Base-by-base conservation (phyloP, 208 protist species). In the Crithidia brevicula region DNA sequence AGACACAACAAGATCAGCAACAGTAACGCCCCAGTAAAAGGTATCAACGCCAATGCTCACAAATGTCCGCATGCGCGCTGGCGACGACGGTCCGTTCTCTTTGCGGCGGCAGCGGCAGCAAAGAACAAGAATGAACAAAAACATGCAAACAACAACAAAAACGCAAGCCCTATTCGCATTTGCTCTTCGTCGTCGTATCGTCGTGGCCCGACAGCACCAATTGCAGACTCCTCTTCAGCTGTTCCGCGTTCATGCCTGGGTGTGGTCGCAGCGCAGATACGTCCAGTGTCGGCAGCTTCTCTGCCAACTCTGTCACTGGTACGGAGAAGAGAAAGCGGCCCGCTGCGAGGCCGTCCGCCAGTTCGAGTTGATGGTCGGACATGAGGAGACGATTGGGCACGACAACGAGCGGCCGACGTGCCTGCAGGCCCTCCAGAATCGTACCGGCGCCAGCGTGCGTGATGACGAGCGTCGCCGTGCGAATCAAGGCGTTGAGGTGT, bases 361-460 rank as follows among this genome's bases (percentile, higher is more conserved):
- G 82, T 68, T 94, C 86, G 5, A 91, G 64, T 68, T 97, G 94
- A 61, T 97, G 94, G 71, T 97, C 89, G 8, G 80, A 86, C 94
- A 96, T 96, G 25, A 97, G 85, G 25, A 59, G 28, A 15, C 87
- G 83, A 56, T 97, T 97, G 3, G 94, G 94, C 28, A 97, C 91
- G 1, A 92, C 88, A 27, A 97, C 72, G 25, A 86, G 64, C n/a
- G 81, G 83, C 3, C 66, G 67, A 25, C 67, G 77, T 31, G 71
- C 68, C 45, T 93, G 79, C 22, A 96, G 72, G n/a, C 77, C 79
- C 51, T 97, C 91, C 28, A 96, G 84, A n/a, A 96, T 94, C n/a
- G 94, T 96, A 15, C 94, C 94, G 0, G 92, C 94, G 11, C 94
- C 94, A 18, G 91, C 91, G 71, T 97, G 94, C 4, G 89, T 89